Evolutionary conservation across 116 monocot genomes (phyloP).

Genomic region (Thalassia testudinum): DNA sequence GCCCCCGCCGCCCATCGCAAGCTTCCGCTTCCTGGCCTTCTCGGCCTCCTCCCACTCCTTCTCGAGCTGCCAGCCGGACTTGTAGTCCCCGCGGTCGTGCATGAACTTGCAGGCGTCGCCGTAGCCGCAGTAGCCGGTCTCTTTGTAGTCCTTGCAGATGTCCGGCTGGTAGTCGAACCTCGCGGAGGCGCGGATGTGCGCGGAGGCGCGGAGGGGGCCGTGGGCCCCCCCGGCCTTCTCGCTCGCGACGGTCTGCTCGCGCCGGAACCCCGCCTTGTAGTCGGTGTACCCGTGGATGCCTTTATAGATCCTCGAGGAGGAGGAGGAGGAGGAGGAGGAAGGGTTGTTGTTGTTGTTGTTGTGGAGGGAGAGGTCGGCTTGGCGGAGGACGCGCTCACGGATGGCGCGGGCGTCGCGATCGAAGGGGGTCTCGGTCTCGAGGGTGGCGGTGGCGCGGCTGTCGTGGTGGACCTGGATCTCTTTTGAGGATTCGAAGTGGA

Average conservation of each 20-base stretch:
- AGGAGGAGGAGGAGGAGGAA: too few species aligned
- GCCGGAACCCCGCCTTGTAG: conserved; percentile 84
- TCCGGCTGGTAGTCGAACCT: conserved; percentile 99
- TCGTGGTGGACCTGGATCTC: conserved; percentile 84
- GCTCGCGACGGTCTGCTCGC: conserved; percentile 81
- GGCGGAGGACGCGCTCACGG: conserved; percentile 69
- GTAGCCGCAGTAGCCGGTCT: conserved; percentile 95
- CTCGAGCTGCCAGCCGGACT: conserved; percentile 97
- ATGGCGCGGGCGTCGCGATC: conserved; percentile 81
- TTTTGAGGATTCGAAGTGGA: conserved; percentile 81
- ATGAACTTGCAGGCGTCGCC: conserved; percentile 98
- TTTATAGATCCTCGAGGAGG: conserved; percentile 46
- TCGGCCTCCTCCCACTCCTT: conserved; percentile 90
- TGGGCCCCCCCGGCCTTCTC: conserved; percentile 98
- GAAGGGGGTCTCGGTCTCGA: conserved; percentile 93
- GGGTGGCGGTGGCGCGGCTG: conserved; percentile 77
- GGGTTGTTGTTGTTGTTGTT: too few species aligned
- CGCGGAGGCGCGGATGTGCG: conserved; percentile 70
- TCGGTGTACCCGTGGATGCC: conserved; percentile 91
- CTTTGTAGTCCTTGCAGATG: conserved; percentile 98
- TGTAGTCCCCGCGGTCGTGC: conserved; percentile 98
- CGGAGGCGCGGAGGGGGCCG: conserved; percentile 81
- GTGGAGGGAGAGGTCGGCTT: conserved; percentile 36
- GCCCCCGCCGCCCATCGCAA: conserved; percentile 46
- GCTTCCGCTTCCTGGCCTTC: conserved; percentile 60